phyloP scores from a whole-genome alignment of 345 rosid genomes.

The Noccaea caerulescens region DNA sequence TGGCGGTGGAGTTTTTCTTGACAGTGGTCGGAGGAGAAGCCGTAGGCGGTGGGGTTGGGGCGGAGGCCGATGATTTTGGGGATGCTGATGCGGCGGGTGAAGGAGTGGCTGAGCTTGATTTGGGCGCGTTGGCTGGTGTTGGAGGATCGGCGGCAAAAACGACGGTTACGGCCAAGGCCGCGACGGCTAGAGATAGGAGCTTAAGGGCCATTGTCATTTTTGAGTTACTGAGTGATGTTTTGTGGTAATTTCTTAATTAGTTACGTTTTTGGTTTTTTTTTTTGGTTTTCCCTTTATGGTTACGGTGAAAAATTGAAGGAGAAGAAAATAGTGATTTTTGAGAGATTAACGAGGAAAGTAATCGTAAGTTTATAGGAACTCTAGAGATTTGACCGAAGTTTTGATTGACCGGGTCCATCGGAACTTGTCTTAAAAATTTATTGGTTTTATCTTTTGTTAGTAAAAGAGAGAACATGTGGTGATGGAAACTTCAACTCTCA shows the following conservation, averaged over 20 bases:
- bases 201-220: conserved; percentile 33
- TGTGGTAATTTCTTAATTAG: conserved; percentile 8
- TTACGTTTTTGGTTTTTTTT: not conserved
- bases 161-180: conserved; percentile 32
- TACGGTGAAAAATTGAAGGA: not conserved
- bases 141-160: conserved; percentile 41
- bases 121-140: conserved; percentile 30
- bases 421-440: conserved; percentile 35
- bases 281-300: conserved; percentile 2
- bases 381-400: conserved; percentile 16
- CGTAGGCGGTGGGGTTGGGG: conserved; percentile 34
- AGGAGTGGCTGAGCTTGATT: conserved; percentile 28
- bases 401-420: conserved; percentile 40
- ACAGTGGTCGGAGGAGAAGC: conserved; percentile 26
- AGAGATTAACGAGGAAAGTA: conserved; percentile 14
- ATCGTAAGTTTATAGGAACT: conserved; percentile 21
- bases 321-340: conserved; percentile 26
- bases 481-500: conserved; percentile 22
- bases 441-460: conserved; percentile 41
- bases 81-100: conserved; percentile 39
- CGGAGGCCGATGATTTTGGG: conserved; percentile 34
- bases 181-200: conserved; percentile 27
- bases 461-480: conserved; percentile 43
- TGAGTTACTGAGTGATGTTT: not conserved
- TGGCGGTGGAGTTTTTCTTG: conserved; percentile 29